These are phyloP conservation scores for Talaromyces albobiverticillius DNA, from an alignment of 2,329 filamentous ascomycete species.

Conservation along the genomic window DNA sequence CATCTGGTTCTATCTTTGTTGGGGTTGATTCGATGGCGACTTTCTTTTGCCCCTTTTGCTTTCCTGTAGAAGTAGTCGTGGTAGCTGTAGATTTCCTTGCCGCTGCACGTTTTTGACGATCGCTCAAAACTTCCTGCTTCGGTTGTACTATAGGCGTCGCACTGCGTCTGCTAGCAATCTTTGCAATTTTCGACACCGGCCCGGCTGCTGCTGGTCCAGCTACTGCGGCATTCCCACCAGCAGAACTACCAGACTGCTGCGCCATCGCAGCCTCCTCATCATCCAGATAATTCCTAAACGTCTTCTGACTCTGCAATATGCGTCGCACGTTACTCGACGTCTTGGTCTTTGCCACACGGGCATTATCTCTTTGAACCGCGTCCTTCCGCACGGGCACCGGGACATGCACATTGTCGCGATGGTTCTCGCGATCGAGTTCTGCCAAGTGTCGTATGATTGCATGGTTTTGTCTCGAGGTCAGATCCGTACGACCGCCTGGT, in stretches of 20 bases:
- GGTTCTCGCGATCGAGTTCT: conserved; percentile 76
- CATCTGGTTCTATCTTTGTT: too few relatives aligned
- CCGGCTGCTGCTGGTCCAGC: background rate
- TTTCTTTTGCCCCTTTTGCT: background rate
- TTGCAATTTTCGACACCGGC: conserved; percentile 9
- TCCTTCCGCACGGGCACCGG: conserved; percentile 58
- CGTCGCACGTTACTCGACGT: conserved; percentile 46
- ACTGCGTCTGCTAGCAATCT: conserved; percentile 6
- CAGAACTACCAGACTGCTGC: background rate
- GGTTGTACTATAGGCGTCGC: conserved; percentile 3
- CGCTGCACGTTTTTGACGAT: conserved; percentile 20
- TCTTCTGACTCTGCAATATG: conserved; percentile 49
- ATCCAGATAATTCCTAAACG: conserved; percentile 50
- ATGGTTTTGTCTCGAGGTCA: conserved; percentile 76
- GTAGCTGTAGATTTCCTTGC: conserved; percentile 16
- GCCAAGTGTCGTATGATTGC: conserved; percentile 79
- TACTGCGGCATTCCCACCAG: background rate
- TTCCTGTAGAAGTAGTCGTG: conserved; percentile 4
- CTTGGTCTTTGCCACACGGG: conserved; percentile 32
- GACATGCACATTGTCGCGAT: conserved; percentile 65
- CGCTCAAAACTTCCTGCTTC: conserved; percentile 7
- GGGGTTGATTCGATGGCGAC: background rate
- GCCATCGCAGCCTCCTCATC: conserved; percentile 46
- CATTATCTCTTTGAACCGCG: conserved; percentile 34
- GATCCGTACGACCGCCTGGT: conserved; percentile 57